Evolutionary conservation across 2,329 filamentous ascomycete genomes (phyloP), one percentile per base, ranked within the genome.

Genomic region (Colletotrichum sidae): DNA sequence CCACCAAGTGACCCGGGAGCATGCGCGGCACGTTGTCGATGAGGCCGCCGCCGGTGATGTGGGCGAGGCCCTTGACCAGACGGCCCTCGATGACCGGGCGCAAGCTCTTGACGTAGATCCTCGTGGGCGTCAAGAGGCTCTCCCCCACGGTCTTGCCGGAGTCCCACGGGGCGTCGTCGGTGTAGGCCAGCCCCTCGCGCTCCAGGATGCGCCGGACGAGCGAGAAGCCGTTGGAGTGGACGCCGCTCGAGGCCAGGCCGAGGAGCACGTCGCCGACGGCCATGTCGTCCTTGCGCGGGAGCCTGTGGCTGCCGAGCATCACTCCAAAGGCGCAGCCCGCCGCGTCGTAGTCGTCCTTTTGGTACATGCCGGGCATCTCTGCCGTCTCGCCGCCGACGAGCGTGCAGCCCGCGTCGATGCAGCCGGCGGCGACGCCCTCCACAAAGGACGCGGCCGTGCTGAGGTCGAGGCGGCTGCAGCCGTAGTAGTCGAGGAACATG

Each of bases 401-500:
- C 13, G 94, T 94, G 74, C 95, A 97, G 49, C 91, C 91, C 0
- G 95, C 89, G 73, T 94, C 88, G 66, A 88, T 88, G 80, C 96
- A 99, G 52, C 96, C 96, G 37, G 90, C 86, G 2, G 94, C 94
- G 3, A 99, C 94, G 68, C 96, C 94, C 73, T 93, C 88, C 45
- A 99, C 92, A 74, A 99, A 98, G n/a, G 88, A 86, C 10, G 92
- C 90, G 0, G 94, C 93, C 5, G 88, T 89, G 42, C 89, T 83
- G 8, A 95, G 87, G 70, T 96, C 89, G 25, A 99, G 87, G 77
- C 91, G 91, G 78, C 92, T 94, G 84, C 94, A 97, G 67, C 94
- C 95, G 80, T 96, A 97, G 86, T 97, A 98, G 82, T 99, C 96
- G 68, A 98, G 89, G 86, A 99, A 98, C 84, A 96, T 96, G 69